Evolutionary conservation across 495 filamentous ascomycete genomes (phyloP).

Genomic region (Hypoxylon lienhwacheense): DNA sequence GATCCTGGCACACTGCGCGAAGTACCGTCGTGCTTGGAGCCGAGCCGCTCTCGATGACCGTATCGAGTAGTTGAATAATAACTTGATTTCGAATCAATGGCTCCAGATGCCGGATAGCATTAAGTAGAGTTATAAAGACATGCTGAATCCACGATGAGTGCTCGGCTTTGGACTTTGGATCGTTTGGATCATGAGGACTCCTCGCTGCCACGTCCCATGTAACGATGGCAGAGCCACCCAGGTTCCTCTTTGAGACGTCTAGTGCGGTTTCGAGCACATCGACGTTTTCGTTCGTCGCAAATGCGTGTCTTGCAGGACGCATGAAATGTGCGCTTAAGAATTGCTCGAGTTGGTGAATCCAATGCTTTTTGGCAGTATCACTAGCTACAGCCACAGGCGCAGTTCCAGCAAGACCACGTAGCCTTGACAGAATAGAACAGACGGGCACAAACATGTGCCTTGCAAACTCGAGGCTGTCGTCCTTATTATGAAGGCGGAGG

Average conservation of each 20-base stretch:
- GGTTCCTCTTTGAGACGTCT: constrained; percentile 36
- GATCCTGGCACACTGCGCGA: constrained; percentile 44
- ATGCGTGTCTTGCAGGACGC: constrained; percentile 62
- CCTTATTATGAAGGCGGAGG: constrained; percentile 44
- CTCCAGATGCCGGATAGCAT: constrained; percentile 15
- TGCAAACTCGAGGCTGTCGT: constrained; percentile 47
- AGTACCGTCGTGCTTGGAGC: constrained; percentile 40
- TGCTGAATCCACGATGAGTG: constrained; percentile 68
- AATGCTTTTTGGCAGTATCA: constrained; percentile 29
- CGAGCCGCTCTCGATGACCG: constrained; percentile 29
- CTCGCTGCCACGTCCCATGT: constrained; percentile 63
- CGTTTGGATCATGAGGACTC: constrained; percentile 56
- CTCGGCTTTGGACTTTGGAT: constrained; percentile 54
- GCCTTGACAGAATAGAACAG: constrained; percentile 39
- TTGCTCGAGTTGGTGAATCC: constrained; percentile 56
- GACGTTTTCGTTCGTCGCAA: constrained; percentile 48
- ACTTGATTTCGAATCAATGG: constrained; percentile 23
- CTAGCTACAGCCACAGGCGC: constrained; percentile 13
- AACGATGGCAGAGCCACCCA: constrained; percentile 44
- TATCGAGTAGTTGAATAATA: constrained; percentile 33
- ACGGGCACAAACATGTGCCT: constrained; percentile 40
- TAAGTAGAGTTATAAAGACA: constrained; percentile 56
- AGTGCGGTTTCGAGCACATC: constrained; percentile 42
- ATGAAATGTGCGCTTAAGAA: constrained; percentile 72
- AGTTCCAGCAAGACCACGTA: constrained; percentile 35